A percentile compares a stretch with the other conserved stretches of the same genome.
Evolutionary conservation across 164 flowering plant genomes (phyloP).

Genomic region (Dillenia suffruticosa): DNA sequence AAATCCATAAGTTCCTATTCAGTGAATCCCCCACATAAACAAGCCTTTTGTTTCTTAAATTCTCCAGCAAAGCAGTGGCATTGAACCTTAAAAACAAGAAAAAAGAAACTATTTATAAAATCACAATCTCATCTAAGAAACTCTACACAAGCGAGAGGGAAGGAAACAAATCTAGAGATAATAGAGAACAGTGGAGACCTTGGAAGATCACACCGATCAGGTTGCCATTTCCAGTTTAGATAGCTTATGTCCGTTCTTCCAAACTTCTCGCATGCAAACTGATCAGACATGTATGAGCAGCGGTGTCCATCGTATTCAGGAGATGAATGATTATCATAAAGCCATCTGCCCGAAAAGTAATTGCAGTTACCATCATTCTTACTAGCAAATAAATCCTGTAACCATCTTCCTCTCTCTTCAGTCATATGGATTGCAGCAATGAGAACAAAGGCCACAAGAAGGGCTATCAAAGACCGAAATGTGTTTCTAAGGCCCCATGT

Average conservation of each 20-base stretch:
- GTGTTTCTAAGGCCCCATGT: slow-evolving; percentile 33
- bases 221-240: slow-evolving; percentile 93
- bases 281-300: slow-evolving; percentile 82
- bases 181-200: slow-evolving; percentile 31
- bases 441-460: slow-evolving; percentile 29
- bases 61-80: slow-evolving; percentile 71
- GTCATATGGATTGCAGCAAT: slow-evolving; percentile 31
- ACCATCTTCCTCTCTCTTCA: slow-evolving; percentile 17
- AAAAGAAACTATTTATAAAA: slow-evolving; percentile 16
- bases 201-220: slow-evolving; percentile 75
- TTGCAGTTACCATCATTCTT: slow-evolving; percentile 30
- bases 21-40: slow-evolving; percentile 86
- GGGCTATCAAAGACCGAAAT: slow-evolving; percentile 31
- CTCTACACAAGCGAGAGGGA: too few relatives aligned
- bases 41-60: slow-evolving; percentile 71
- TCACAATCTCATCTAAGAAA: slow-evolving; percentile 2
- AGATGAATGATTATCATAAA: slow-evolving; percentile 59
- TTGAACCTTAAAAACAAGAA: slow-evolving; percentile 67
- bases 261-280: slow-evolving; percentile 77
- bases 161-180: slow-evolving; percentile 11
- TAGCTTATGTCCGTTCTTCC: slow-evolving; percentile 71
- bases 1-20: slow-evolving; percentile 82
- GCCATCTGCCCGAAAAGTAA: slow-evolving; percentile 77
- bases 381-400: neutral
- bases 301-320: slow-evolving; percentile 66